Evolutionary conservation across 192 early-diverging fungal genomes (phyloP).

Genomic region (Funneliformis geosporum): DNA sequence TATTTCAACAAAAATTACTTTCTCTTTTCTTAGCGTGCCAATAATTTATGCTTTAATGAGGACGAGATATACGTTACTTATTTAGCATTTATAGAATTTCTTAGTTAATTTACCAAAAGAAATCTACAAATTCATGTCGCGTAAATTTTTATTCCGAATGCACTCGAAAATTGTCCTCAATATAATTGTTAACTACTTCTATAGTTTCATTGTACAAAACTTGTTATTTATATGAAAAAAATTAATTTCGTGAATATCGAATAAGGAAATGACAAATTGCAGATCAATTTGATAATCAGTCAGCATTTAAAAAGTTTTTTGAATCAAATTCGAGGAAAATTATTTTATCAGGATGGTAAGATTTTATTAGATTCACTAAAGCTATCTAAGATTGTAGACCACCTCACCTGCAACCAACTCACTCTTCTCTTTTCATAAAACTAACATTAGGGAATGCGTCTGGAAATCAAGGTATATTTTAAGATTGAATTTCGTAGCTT

Average conservation of each 20-base stretch:
- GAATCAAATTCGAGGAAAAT: neutral
- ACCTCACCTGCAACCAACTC: neutral
- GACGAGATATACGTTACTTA: too few species aligned
- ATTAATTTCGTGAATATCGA: too few species aligned
- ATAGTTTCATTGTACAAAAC: constrained; percentile 88
- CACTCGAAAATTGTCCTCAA: neutral
- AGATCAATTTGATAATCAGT: too few species aligned
- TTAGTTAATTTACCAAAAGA: constrained; percentile 53
- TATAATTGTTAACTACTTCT: constrained; percentile 87
- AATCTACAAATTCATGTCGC: constrained; percentile 44
- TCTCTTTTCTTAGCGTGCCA: too few species aligned
- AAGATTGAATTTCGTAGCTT: too few species aligned
- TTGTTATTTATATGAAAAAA: constrained; percentile 57
- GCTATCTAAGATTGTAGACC: neutral
- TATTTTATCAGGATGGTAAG: constrained; percentile 14
- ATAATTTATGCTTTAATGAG: too few species aligned
- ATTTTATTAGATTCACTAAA: neutral
- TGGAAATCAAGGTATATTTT: constrained; percentile 56
- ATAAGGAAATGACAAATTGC: neutral
- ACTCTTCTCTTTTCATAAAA: neutral
- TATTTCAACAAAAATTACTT: too few species aligned
- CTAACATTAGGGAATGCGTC: constrained; percentile 47
- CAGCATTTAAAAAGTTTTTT: too few species aligned
- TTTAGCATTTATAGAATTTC: too few species aligned
- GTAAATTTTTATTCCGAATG: neutral